Conservation (phyloP, 345 rosid genomes). For the Melaleuca quinquenervia region DNA sequence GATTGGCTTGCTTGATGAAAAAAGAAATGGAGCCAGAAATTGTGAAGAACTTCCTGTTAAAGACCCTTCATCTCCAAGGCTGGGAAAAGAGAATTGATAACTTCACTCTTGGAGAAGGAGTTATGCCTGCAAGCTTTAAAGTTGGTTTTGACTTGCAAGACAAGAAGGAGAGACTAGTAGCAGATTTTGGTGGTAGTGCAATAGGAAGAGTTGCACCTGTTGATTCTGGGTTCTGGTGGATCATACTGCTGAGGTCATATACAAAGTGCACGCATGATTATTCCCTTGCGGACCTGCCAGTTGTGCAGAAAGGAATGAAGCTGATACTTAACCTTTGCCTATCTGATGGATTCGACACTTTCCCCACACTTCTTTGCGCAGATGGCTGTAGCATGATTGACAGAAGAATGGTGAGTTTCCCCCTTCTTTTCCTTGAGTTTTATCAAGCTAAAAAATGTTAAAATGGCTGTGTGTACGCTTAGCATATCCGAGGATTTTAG, state of each 20-base stretch:
- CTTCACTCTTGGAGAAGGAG: slow-evolving; percentile 47
- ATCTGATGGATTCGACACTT: slow-evolving; percentile 54
- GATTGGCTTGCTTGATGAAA: slow-evolving; percentile 38
- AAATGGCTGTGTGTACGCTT: neutral
- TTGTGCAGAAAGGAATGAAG: slow-evolving; percentile 47
- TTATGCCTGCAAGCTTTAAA: slow-evolving; percentile 53
- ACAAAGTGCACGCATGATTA: slow-evolving; percentile 43
- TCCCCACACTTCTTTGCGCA: slow-evolving; percentile 54
- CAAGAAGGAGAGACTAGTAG: slow-evolving; percentile 24
- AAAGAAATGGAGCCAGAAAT: slow-evolving; percentile 22
- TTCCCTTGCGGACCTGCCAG: slow-evolving; percentile 30
- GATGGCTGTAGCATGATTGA: slow-evolving; percentile 65
- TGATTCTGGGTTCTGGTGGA: slow-evolving; percentile 73
- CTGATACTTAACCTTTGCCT: slow-evolving; percentile 39
- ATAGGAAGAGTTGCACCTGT: slow-evolving; percentile 58
- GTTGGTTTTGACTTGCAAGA: slow-evolving; percentile 21
- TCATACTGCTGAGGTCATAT: slow-evolving; percentile 44
- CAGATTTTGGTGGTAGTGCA: slow-evolving; percentile 54
- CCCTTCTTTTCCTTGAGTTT: neutral
- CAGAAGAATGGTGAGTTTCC: slow-evolving; percentile 40
- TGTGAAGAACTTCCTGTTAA: slow-evolving; percentile 35
- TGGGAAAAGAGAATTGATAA: slow-evolving; percentile 46
- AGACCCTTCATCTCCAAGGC: slow-evolving; percentile 42
- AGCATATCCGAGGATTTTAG: neutral
- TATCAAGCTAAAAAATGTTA: neutral